These are phyloP conservation scores for Fusarium brevicatenulatum DNA, from an alignment of 2,329 filamentous ascomycete genomes.

Conservation along the genomic window DNA sequence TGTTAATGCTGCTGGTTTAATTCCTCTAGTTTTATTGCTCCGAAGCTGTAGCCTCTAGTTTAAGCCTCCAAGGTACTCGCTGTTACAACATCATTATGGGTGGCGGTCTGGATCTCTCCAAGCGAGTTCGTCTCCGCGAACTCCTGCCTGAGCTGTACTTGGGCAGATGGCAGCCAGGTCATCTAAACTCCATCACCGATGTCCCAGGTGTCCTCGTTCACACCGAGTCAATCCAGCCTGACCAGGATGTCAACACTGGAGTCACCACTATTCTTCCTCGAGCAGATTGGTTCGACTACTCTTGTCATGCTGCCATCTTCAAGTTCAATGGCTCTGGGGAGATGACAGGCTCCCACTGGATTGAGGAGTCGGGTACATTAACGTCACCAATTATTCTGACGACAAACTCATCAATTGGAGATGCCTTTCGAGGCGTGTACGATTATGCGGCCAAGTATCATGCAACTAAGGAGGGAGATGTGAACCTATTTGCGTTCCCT, in stretches of 20 bases:
- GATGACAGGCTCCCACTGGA: constrained; percentile 69
- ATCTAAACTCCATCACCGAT: constrained; percentile 62
- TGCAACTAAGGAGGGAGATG: constrained; percentile 53
- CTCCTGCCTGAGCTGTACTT: constrained; percentile 57
- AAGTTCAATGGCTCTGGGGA: constrained; percentile 73
- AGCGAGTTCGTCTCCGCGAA: constrained; percentile 51
- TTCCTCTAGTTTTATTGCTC: background rate
- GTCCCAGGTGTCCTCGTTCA: constrained; percentile 60
- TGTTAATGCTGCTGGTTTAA: background rate
- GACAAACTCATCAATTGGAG: constrained; percentile 66
- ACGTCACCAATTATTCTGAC: constrained; percentile 70
- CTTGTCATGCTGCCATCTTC: constrained; percentile 63
- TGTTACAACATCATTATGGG: background rate
- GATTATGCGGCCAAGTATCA: constrained; percentile 63
- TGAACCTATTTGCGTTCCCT: constrained; percentile 65
- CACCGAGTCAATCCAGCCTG: constrained; percentile 55
- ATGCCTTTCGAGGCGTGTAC: constrained; percentile 67
- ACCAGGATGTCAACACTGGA: constrained; percentile 58
- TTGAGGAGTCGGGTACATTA: constrained; percentile 69
- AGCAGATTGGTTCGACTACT: constrained; percentile 55
- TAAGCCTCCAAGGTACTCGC: no score
- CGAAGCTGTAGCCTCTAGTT: background rate
- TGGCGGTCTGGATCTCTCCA: background rate
- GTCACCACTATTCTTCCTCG: constrained; percentile 62
- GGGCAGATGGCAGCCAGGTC: constrained; percentile 56